Percentiles rank a stretch among this genome's conserved stretches.
phyloP scores from a whole-genome alignment of 2,329 filamentous ascomycete species.

The Botrytis paeoniae region DNA sequence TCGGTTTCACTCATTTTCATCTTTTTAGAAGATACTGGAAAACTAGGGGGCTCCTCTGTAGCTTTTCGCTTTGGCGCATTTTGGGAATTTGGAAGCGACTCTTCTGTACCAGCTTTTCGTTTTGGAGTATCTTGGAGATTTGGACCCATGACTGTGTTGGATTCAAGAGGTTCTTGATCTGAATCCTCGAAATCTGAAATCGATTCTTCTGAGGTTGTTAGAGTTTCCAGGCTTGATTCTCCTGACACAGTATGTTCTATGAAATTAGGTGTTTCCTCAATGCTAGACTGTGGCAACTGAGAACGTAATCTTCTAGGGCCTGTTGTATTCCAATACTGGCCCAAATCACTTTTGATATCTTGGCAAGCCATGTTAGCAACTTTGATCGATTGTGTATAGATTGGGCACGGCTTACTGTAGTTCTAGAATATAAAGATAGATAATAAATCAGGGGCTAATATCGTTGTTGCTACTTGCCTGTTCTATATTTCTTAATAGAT shows the following conservation, averaged over 20 bases:
- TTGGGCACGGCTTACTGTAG: neutral
- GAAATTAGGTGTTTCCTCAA: neutral
- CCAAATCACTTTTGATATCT: neutral
- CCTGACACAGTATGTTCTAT: neutral
- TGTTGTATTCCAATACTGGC: neutral
- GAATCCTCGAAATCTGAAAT: neutral
- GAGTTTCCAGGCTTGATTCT: neutral
- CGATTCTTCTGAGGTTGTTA: neutral
- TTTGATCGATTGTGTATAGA: neutral
- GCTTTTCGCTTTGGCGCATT: slow-evolving; percentile 65
- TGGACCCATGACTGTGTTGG: neutral
- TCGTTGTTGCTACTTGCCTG: neutral
- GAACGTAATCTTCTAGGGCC: neutral
- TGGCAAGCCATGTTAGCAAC: neutral
- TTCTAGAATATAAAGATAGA: neutral
- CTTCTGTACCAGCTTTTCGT: neutral
- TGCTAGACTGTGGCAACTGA: neutral
- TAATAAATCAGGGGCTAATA: neutral
- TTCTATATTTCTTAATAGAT: neutral
- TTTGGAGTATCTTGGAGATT: neutral
- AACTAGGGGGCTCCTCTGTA: slow-evolving; percentile 57
- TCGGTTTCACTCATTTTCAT: slow-evolving; percentile 51
- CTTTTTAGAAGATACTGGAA: slow-evolving; percentile 62
- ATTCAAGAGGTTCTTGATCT: neutral
- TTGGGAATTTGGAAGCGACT: neutral